A percentile compares a stretch with the other conserved stretches of the same genome.
Evolutionary conservation across 805 yeast species (phyloP).

Genomic region (Pichia cabralensis): DNA sequence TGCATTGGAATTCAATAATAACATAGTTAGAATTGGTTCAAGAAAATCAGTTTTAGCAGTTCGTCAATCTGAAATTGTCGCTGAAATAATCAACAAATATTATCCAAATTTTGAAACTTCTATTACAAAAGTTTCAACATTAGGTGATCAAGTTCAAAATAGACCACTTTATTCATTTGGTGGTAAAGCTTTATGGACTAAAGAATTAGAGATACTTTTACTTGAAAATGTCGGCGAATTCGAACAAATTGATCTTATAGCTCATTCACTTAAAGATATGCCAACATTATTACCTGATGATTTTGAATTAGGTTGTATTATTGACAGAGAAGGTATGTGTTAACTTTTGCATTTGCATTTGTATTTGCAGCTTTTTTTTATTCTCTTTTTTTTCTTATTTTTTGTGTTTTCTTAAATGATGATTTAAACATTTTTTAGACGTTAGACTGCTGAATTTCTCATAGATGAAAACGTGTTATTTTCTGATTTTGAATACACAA

Average conservation of each 20-base stretch:
- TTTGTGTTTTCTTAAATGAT: constrained; percentile 13
- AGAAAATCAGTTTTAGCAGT: constrained; percentile 84
- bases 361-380: background rate
- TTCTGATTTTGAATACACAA: constrained; percentile 10
- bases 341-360: background rate
- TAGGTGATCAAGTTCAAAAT: constrained; percentile 82
- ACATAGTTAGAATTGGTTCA: constrained; percentile 58
- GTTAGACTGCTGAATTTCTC: constrained; percentile 30
- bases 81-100: constrained; percentile 39
- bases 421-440: constrained; percentile 25
- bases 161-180: constrained; percentile 91
- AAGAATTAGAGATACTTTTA: constrained; percentile 76
- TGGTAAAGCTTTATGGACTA: constrained; percentile 94
- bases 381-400: constrained; percentile 1
- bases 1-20: constrained; percentile 2
- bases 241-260: constrained; percentile 75
- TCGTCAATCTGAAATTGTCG: constrained; percentile 71
- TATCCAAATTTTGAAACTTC: constrained; percentile 66
- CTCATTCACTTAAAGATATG: constrained; percentile 84
- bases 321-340: constrained; percentile 53
- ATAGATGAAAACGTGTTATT: constrained; percentile 21
- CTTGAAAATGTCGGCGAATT: constrained; percentile 52
- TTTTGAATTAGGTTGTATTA: constrained; percentile 79
- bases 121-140: constrained; percentile 69
- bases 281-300: constrained; percentile 88